Evolutionary conservation across 148 eudicot species (phyloP), one percentile per base, ranked within the genome.

Genomic region (Spergularia bocconei): DNA sequence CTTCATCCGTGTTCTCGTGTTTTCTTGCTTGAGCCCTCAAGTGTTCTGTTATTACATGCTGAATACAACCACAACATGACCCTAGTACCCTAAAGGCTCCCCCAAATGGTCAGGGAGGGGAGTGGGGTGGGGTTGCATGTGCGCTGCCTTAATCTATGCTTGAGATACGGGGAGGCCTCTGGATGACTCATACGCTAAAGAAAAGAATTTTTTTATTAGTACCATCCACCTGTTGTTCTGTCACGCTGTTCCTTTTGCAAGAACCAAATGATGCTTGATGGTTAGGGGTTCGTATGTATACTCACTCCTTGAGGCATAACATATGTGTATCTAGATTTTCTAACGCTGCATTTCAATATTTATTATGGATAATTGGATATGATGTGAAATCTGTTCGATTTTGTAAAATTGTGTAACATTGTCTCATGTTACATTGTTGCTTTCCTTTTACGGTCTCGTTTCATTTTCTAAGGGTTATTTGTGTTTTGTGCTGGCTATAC

Each of bases 401-500:
- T 52, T 53, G 53, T 52, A 72, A 72, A 68, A 60, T 51, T 62
- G 16, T 10, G 71, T 65, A 21, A 59, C 58, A n/a, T 21, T 72
- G 33, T 70, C 38, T 47, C 39, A 16, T 21, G 5, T 54, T 23
- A 21, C 19, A 52, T 64, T 39, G 9, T 54, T 23, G 23, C 19
- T 63, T 64, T 38, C 0, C 6, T 39, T 62, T 25, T 20, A 70
- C 4, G n/a, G 2, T 23, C 41, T 50, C 52, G 15, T 48, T 16
- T 29, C 21, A 52, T 72, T 20, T 60, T 36, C 17, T 67, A 52
- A 50, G 61, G 38, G 33, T 64, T 29, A 57, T 48, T 36, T 67
- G 67, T 54, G 21, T 72, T 72, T 67, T 20, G 48, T 79, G 75
- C 59, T 63, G 77, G 21, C 64, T 56, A 65, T 70, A 54, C 50